phyloP scores from a whole-genome alignment of 2,329 filamentous ascomycete species.

The Eutypa lata region DNA sequence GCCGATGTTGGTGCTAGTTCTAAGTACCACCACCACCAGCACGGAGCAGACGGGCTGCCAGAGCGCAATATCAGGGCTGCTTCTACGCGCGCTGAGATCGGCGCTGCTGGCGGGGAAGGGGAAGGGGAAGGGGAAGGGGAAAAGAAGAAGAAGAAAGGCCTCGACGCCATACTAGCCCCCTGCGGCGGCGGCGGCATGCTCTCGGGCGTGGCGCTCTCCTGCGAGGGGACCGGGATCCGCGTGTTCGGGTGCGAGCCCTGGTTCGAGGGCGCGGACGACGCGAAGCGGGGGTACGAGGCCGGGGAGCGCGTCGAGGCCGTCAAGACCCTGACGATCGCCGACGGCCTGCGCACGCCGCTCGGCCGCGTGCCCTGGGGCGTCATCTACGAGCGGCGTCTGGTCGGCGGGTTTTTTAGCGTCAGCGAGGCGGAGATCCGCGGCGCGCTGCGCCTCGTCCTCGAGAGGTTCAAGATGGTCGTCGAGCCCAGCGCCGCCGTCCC shows the following conservation, averaged over 20 bases:
- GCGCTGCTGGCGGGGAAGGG: constrained; percentile 2
- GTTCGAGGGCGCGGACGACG: constrained; percentile 83
- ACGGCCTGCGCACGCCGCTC: constrained; percentile 82
- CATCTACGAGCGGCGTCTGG: constrained; percentile 68
- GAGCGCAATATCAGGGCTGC: constrained; percentile 12
- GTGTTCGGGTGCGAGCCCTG: constrained; percentile 88
- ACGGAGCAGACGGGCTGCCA: constrained; percentile 9
- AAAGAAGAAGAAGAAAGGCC: constrained; percentile 25
- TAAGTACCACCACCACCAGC: constrained; percentile 7
- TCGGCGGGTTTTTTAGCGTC: constrained; percentile 69
- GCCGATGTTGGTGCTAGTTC: constrained; percentile 16
- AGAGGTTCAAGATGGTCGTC: constrained; percentile 86
- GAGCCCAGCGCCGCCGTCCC: constrained; percentile 87
- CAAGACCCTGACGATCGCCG: constrained; percentile 77
- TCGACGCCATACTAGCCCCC: constrained; percentile 76
- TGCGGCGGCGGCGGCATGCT: constrained; percentile 88
- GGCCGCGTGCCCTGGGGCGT: constrained; percentile 74
- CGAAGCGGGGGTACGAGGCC: constrained; percentile 62
- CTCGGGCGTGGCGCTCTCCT: constrained; percentile 74
- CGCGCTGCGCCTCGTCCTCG: constrained; percentile 74
- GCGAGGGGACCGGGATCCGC: constrained; percentile 64
- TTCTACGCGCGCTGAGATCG: constrained; percentile 6
- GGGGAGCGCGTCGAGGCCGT: constrained; percentile 66
- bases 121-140: constrained; percentile 7
- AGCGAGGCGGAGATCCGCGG: constrained; percentile 77